Conservation (phyloP, 257 asterid species). For the Solanum clarkiae region DNA sequence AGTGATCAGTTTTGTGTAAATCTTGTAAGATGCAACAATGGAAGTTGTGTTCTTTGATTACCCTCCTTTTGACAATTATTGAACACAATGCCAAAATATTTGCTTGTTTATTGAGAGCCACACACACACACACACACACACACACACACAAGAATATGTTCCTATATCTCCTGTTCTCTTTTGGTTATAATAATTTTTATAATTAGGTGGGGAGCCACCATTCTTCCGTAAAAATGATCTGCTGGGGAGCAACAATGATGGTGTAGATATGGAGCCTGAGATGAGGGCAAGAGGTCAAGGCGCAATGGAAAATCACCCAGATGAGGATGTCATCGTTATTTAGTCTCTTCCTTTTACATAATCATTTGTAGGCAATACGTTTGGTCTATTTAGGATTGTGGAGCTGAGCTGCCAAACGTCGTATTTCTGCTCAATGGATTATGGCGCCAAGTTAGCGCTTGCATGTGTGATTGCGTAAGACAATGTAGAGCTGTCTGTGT, state of each 20-base stretch:
- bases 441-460: neutral
- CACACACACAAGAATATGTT: no score
- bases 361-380: neutral
- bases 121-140: no score
- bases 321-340: slow-evolving; percentile 19
- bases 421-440: neutral
- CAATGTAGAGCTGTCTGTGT: neutral
- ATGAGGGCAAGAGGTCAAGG: slow-evolving; percentile 19
- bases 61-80: neutral
- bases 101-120: neutral
- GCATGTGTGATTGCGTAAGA: neutral
- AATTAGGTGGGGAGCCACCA: slow-evolving; percentile 36
- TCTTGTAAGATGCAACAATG: neutral
- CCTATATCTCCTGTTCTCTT: neutral
- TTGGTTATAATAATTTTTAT: neutral
- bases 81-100: neutral
- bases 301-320: slow-evolving; percentile 7
- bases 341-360: neutral
- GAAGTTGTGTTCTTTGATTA: neutral
- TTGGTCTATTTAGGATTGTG: neutral
- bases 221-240: neutral
- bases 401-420: neutral
- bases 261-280: slow-evolving; percentile 17
- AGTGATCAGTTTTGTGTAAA: neutral
- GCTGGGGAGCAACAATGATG: neutral